Evolutionary conservation across 768 basidiomycete genomes (phyloP).

Genomic region (Tubosaeta brunneosetosa): DNA sequence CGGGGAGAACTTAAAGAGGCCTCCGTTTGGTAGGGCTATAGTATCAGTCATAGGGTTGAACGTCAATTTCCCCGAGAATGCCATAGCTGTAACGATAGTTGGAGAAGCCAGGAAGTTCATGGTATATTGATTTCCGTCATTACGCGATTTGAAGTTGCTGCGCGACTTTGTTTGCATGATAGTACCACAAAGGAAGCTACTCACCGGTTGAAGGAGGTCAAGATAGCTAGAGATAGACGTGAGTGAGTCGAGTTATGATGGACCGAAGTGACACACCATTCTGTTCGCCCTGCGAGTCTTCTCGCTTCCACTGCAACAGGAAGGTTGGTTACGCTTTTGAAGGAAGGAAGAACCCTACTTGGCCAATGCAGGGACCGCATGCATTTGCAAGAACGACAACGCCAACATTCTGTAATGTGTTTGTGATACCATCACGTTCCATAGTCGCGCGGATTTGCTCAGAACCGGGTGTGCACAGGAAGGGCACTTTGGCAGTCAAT

Average conservation of each 20-base stretch:
- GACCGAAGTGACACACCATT: slow-evolving; percentile 56
- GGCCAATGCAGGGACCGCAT: slow-evolving; percentile 98
- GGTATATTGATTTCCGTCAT: slow-evolving; percentile 90
- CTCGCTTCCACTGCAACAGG: slow-evolving; percentile 77
- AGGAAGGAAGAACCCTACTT: slow-evolving; percentile 41
- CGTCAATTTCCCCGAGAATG: slow-evolving; percentile 87
- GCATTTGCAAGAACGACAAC: slow-evolving; percentile 95
- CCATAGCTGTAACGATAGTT: slow-evolving; percentile 95
- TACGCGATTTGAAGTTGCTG: slow-evolving; percentile 87
- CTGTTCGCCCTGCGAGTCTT: slow-evolving; percentile 81
- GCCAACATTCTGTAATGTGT: slow-evolving; percentile 81
- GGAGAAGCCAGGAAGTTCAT: slow-evolving; percentile 99
- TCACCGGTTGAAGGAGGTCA: slow-evolving; percentile 95
- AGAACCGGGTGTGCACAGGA: slow-evolving; percentile 85
- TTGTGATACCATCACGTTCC: slow-evolving; percentile 87
- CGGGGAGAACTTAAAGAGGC: slow-evolving; percentile 77
- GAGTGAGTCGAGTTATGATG: slow-evolving; percentile 2
- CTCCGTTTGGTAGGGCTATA: slow-evolving; percentile 61
- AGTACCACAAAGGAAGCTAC: slow-evolving; percentile 11
- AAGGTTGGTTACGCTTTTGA: slow-evolving; percentile 4
- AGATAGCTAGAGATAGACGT: slow-evolving; percentile 56
- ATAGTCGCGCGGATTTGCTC: slow-evolving; percentile 98
- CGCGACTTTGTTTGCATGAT: slow-evolving; percentile 2
- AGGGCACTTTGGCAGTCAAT: slow-evolving; percentile 77
- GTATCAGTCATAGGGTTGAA: slow-evolving; percentile 92